Conservation (phyloP, 1,284 basidiomycete genomes). For the Trichosporon faecale region DNA sequence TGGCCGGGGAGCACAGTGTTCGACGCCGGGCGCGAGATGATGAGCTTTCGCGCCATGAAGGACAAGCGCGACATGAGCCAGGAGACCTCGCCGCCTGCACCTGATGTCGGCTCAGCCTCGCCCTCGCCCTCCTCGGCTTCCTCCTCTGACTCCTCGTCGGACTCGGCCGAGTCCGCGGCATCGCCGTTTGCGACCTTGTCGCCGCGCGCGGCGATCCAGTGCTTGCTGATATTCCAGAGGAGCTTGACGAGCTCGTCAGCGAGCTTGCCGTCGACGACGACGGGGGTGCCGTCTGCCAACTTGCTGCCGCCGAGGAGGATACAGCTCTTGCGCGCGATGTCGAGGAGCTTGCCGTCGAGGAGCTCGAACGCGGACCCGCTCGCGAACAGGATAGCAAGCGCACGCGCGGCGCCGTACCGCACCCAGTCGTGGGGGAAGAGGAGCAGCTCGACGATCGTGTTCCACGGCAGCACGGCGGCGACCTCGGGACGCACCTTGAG, state of each 20-base stretch:
- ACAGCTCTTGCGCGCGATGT: constrained; percentile 71
- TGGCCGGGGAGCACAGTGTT: constrained; percentile 39
- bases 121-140: constrained; percentile 48
- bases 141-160: constrained; percentile 42
- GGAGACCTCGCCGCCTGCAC: constrained; percentile 65
- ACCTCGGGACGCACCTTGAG: constrained; percentile 61
- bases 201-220: constrained; percentile 59
- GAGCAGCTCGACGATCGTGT: constrained; percentile 63
- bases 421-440: constrained; percentile 95
- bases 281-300: constrained; percentile 32
- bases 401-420: constrained; percentile 72
- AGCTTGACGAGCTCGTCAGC: constrained; percentile 90
- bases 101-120: constrained; percentile 37
- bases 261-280: constrained; percentile 65
- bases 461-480: constrained; percentile 61
- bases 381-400: constrained; percentile 71
- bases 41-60: constrained; percentile 64
- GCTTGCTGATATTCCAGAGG: constrained; percentile 83
- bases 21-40: constrained; percentile 51
- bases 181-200: constrained; percentile 16
- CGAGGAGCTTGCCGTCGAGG: constrained; percentile 49
- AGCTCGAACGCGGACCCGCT: constrained; percentile 27
- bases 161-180: constrained; percentile 18
- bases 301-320: constrained; percentile 70
- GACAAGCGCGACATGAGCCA: constrained; percentile 95